Percentiles rank a stretch among this genome's conserved stretches.
Conservation (phyloP, 139 green algal species). For the Chlamydomonas schloesseri region DNA sequence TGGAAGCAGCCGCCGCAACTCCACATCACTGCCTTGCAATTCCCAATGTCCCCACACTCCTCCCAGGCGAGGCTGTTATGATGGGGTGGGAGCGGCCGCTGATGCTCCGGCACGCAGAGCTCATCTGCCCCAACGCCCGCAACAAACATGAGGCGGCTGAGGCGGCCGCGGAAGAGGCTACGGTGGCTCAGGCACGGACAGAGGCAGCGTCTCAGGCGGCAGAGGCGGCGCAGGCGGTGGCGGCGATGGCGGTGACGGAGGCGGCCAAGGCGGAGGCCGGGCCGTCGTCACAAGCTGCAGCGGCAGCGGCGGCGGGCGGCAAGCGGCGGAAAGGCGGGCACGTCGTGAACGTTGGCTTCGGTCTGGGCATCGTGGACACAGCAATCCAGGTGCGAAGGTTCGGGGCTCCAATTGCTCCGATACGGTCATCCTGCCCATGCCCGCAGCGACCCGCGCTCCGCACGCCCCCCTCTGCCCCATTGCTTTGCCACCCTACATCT, state of each 20-base stretch:
- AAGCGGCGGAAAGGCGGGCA: slow-evolving; percentile 58
- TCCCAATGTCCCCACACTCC: no score
- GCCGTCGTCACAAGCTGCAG: not conserved
- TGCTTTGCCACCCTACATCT: no score
- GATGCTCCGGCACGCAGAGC: slow-evolving; percentile 91
- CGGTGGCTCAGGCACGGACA: not conserved
- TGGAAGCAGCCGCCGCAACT: no score
- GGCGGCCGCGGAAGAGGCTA: not conserved
- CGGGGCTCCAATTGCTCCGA: no score
- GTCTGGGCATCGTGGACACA: slow-evolving; percentile 92
- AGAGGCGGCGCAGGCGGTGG: not conserved
- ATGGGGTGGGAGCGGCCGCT: slow-evolving; percentile 96
- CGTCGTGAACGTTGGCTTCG: slow-evolving; percentile 98
- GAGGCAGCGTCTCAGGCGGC: no score
- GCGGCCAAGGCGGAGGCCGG: not conserved
- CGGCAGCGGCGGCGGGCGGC: not conserved
- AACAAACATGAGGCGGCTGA: not conserved
- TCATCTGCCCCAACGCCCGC: slow-evolving; percentile 61
- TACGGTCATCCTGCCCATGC: no score
- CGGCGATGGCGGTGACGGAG: not conserved
- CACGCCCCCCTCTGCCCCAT: no score
- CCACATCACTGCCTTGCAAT: no score
- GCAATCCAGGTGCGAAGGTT: slow-evolving; percentile 72
- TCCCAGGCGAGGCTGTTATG: slow-evolving; percentile 93
- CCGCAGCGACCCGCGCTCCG: no score